These are phyloP conservation scores for Berberis thunbergii DNA, from an alignment of 164 flowering plant genomes.

Conservation along the genomic window DNA sequence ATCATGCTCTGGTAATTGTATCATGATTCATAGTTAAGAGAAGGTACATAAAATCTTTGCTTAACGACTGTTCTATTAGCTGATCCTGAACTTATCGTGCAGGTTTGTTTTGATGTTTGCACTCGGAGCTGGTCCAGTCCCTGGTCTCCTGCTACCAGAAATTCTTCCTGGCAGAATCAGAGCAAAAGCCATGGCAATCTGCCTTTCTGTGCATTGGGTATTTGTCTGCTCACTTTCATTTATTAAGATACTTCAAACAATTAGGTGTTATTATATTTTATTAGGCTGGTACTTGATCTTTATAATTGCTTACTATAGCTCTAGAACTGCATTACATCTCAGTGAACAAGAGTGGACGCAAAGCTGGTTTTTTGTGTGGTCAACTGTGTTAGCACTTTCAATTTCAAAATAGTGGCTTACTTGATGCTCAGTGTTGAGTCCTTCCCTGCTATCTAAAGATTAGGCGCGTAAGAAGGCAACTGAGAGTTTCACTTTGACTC, in stretches of 20 bases:
- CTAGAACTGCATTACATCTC: background rate
- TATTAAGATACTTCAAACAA: background rate
- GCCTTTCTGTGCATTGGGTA: constrained; percentile 96
- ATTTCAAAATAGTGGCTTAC: no score
- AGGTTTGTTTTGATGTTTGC: constrained; percentile 90
- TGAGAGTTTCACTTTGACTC: no score
- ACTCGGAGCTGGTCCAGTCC: constrained; percentile 95
- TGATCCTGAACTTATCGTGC: constrained; percentile 20
- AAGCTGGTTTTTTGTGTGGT: background rate
- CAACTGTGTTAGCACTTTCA: no score
- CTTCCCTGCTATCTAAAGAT: no score
- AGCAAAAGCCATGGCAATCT: constrained; percentile 91
- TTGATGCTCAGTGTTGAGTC: no score
- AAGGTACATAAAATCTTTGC: no score
- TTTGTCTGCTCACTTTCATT: background rate
- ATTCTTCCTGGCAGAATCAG: constrained; percentile 76
- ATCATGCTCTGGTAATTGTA: no score
- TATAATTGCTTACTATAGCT: background rate
- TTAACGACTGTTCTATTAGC: background rate
- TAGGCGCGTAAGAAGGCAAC: no score
- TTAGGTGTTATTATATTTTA: background rate
- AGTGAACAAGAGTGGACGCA: background rate
- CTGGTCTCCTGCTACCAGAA: constrained; percentile 85
- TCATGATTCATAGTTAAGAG: no score
- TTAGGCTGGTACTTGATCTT: background rate